Evolutionary conservation across 108 stramenopile genomes (phyloP).

Genomic region (Epithemia pelagica): DNA sequence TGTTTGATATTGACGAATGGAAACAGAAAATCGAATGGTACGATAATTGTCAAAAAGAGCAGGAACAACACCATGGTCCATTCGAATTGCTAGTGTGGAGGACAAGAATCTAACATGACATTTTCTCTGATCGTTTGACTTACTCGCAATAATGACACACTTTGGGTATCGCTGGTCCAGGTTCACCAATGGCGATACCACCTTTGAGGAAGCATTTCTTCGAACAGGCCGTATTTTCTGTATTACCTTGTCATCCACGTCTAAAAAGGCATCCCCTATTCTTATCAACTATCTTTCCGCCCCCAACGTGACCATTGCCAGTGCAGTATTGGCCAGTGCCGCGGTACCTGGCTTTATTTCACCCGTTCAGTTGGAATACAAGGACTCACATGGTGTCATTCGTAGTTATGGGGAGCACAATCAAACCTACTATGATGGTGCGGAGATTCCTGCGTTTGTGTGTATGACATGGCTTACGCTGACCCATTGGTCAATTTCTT

Average conservation of each 20-base stretch:
- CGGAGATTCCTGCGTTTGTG: background rate
- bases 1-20: conserved; percentile 79
- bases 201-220: conserved; percentile 95
- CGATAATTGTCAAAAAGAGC: no score
- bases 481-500: no score
- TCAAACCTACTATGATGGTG: conserved; percentile 32
- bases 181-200: conserved; percentile 81
- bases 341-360: conserved; percentile 93
- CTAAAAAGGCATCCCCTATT: conserved; percentile 87
- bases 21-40: conserved; percentile 50
- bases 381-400: conserved; percentile 1
- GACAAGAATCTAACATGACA: no score
- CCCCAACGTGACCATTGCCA: conserved; percentile 91
- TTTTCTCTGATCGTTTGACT: no score
- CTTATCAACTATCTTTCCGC: conserved; percentile 94
- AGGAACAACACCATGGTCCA: no score
- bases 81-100: no score
- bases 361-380: conserved; percentile 47
- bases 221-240: conserved; percentile 94
- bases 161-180: no score
- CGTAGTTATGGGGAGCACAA: background rate
- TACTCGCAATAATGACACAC: no score
- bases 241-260: conserved; percentile 89
- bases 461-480: no score
- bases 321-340: conserved; percentile 82